Evolutionary conservation across 2,329 filamentous ascomycete species (phyloP).

Genomic region (Stemphylium vesicarium): DNA sequence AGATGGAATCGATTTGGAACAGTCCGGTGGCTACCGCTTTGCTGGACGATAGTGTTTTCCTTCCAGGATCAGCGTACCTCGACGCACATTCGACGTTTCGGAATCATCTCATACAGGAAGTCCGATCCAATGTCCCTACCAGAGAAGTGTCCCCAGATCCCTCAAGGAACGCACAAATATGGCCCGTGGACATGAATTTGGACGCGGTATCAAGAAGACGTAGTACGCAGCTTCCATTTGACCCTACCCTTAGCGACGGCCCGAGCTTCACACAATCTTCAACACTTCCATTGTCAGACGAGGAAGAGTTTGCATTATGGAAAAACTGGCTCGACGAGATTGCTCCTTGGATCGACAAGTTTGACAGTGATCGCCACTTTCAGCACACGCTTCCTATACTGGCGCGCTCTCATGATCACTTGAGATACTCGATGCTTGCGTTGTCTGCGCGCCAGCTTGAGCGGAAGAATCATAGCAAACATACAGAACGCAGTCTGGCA

Average conservation of each 20-base stretch:
- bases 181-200: neutral
- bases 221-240: neutral
- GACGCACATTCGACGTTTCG: slow-evolving; percentile 25
- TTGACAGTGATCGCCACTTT: slow-evolving; percentile 62
- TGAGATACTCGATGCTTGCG: slow-evolving; percentile 61
- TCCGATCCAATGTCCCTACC: slow-evolving; percentile 15
- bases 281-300: slow-evolving; percentile 6
- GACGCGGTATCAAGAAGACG: neutral
- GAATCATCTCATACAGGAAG: slow-evolving; percentile 24
- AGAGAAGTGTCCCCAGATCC: slow-evolving; percentile 17
- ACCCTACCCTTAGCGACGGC: neutral
- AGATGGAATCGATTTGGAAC: slow-evolving; percentile 1
- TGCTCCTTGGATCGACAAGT: slow-evolving; percentile 64
- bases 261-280: neutral
- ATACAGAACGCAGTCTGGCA: slow-evolving; percentile 58
- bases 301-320: slow-evolving; percentile 23
- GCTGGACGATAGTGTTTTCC: slow-evolving; percentile 16
- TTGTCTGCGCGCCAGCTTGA: slow-evolving; percentile 63
- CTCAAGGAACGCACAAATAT: neutral
- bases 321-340: slow-evolving; percentile 59
- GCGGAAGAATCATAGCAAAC: slow-evolving; percentile 54
- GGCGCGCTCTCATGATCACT: slow-evolving; percentile 56
- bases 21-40: slow-evolving; percentile 6
- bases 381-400: slow-evolving; percentile 59
- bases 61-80: slow-evolving; percentile 25